These are phyloP conservation scores for Phellinidium pouzarii DNA, from an alignment of 1,284 basidiomycete species.

Conservation along the genomic window DNA sequence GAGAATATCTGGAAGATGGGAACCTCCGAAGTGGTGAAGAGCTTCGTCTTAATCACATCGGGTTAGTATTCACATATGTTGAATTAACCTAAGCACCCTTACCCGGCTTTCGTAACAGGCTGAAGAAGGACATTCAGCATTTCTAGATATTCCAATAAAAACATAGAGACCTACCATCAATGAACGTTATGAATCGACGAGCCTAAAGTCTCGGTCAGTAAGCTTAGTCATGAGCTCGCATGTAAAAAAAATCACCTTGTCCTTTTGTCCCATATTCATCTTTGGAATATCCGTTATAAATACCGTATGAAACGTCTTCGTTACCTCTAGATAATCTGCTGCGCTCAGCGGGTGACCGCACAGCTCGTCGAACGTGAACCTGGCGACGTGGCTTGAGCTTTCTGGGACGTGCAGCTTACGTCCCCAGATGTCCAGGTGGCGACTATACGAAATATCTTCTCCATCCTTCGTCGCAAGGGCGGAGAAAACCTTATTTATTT, in stretches of 20 bases:
- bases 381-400: conserved; percentile 73
- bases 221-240: too few species aligned
- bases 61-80: background rate
- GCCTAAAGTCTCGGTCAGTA: conserved; percentile 60
- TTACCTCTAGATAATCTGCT: conserved; percentile 94
- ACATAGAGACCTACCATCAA: conserved; percentile 62
- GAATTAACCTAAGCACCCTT: too few species aligned
- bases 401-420: conserved; percentile 75
- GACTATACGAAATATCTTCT: conserved; percentile 55
- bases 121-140: conserved; percentile 23
- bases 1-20: conserved; percentile 86
- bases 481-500: conserved; percentile 79
- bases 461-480: conserved; percentile 54
- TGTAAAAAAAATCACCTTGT: conserved; percentile 59
- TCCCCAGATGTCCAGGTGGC: conserved; percentile 84
- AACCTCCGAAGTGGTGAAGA: conserved; percentile 86
- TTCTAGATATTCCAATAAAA: background rate
- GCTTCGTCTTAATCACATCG: conserved; percentile 55
- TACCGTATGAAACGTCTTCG: conserved; percentile 79
- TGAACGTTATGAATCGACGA: conserved; percentile 93
- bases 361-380: conserved; percentile 83
- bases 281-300: conserved; percentile 87
- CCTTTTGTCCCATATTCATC: conserved; percentile 85
- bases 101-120: conserved; percentile 90
- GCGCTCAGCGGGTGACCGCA: conserved; percentile 90